These are phyloP conservation scores for Colletotrichum magnum DNA, from an alignment of 2,329 filamentous ascomycete genomes.

Conservation along the genomic window DNA sequence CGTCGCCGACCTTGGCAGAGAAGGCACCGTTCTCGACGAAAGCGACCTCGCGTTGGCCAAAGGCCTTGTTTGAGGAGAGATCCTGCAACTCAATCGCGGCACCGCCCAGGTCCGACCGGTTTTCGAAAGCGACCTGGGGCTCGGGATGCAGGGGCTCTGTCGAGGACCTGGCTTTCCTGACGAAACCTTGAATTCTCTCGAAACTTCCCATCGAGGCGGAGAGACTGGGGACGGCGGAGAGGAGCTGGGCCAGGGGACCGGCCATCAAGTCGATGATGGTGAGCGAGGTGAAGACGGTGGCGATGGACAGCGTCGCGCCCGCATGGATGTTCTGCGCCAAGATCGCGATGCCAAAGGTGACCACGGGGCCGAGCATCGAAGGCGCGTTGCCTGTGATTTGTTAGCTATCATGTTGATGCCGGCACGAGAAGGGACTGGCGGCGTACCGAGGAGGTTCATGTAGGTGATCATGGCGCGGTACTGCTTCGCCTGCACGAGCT, in stretches of 20 bases:
- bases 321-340: constrained; percentile 20
- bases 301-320: constrained; percentile 17
- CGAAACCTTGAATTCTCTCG: constrained; percentile 42
- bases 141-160: neutral
- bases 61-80: neutral
- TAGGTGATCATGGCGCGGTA: constrained; percentile 40
- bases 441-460: constrained; percentile 33
- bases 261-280: constrained; percentile 44
- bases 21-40: constrained; percentile 8
- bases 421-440: accelerated
- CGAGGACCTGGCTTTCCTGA: constrained; percentile 5
- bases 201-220: constrained; percentile 45
- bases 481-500: constrained; percentile 43
- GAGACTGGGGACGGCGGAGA: constrained; percentile 43
- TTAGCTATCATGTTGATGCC: neutral
- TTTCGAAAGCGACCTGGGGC: neutral
- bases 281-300: constrained; percentile 44
- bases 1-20: constrained; percentile 8
- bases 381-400: constrained; percentile 34
- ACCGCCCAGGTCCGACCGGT: too few relatives aligned
- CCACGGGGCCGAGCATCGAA: constrained; percentile 36
- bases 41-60: neutral
- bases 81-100: neutral
- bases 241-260: constrained; percentile 41
- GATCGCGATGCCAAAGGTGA: constrained; percentile 44